Base-by-base conservation (phyloP, 257 asterid genomes). In the Gentiana straminea region DNA sequence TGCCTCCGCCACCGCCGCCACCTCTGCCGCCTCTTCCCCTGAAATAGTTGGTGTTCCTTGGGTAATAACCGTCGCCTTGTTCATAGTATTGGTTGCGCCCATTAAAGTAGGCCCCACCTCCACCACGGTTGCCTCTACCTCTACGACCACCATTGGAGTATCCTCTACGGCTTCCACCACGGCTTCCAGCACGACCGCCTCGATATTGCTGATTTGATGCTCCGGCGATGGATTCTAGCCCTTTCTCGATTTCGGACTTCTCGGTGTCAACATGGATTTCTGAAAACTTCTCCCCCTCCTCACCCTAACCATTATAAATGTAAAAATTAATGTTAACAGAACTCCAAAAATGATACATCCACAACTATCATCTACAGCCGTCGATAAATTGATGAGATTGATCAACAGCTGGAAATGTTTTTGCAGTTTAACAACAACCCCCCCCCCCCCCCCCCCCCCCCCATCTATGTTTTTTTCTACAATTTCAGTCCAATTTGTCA, bases 1-100 rank as follows among this genome's bases (percentile, higher is more conserved):
- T 72, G 33, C 83, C 91, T 1, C 76, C 66, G 38, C 37, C 53
- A 48, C 83, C 91, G 1, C 76, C 66, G 38, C 37, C 53, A 48
- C 73, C 73, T 69, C 74, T 70, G 64, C 93, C 93, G 67, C 93
- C 74, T 57, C 92, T 81, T 8, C 95, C 90, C 61, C 95, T 71
- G 59, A 73, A 70, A 70, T 72, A 62, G 57, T 66, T 70, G 24
- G 24, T 24, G 75, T 65, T 73, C 70, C 93, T 70, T 10, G 68
- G 82, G 57, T 78, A 60, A 63, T 83, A 81, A 46, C 74, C 78
- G 6, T 84, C 77, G 2, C 75, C 66, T 61, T 84, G 94, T 53
- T 86, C 95, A 6, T 78, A 74, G 51, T 56, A 68, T 36, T 83
- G 93, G 62, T 63, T 38, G 46, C 81, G 78, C 4, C 86, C 93